Base-by-base conservation (phyloP, 1,284 basidiomycete species). In the Cutaneotrichosporon curvatum region DNA sequence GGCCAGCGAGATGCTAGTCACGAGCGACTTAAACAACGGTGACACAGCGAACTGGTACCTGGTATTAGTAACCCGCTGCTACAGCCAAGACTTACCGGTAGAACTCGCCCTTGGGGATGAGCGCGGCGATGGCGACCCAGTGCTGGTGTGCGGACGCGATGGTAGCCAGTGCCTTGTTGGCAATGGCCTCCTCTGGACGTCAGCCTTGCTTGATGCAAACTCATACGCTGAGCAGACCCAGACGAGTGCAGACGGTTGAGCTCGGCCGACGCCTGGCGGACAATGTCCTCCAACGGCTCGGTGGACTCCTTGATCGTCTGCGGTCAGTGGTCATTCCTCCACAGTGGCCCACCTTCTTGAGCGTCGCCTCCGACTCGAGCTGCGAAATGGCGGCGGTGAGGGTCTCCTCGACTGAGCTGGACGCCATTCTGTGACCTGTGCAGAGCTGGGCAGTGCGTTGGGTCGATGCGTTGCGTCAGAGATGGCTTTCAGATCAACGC, bases 71-170 rank as follows among this genome's bases (percentile, higher is more conserved):
- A 9, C 7, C 8, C 7, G n/a, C 16, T 6, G 14, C n/a, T 9
- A 6, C 9, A 16, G 8, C 32, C 32, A 6, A 9, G 10, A 54
- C 62, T 22, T 41, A 69, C 68, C 68, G 58, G 51, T 68, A 65
- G 47, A 65, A 70, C 56, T 72, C 69, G 16, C 65, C 62, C 39
- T 56, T 50, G n/a, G 70, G 70, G 44, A 72, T 65, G 23, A 67
- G 51, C 3, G 45, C 40, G 14, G 62, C 61, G 8, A 72, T 67
- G 21, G 43, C 46, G 2, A 45, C 46, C 70, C 70, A 72, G 32
- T 59, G 49, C 20, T 57, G 44, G 31, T 60, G 53, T 21, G 59
- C 58, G 2, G 37, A 36, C 12, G 42, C 48, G 48, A 69, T 51
- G n/a, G 59, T 63, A 34, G 61, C 58, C 25, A 71, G 52, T 2